These are phyloP conservation scores for Glonium stellatum DNA, from an alignment of 495 filamentous ascomycete species.

Conservation along the genomic window DNA sequence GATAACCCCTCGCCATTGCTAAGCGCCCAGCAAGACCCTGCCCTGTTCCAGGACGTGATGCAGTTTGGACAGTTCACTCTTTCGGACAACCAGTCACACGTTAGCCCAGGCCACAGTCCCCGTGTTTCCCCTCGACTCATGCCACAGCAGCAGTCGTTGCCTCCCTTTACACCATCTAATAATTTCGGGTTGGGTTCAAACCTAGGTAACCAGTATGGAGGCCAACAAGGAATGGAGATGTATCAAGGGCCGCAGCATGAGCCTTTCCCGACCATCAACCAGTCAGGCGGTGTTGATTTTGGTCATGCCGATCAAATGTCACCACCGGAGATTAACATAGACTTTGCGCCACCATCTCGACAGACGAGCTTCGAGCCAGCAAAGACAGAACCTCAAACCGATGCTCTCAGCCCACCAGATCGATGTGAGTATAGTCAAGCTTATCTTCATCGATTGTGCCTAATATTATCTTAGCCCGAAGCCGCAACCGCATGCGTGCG, in stretches of 20 bases:
- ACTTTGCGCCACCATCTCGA: constrained; percentile 70
- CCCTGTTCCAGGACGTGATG: constrained; percentile 68
- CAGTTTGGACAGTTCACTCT: constrained; percentile 76
- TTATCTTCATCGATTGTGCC: background rate
- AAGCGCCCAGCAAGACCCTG: constrained; percentile 59
- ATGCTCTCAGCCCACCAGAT: constrained; percentile 78
- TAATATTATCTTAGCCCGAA: constrained; percentile 23
- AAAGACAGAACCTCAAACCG: constrained; percentile 47
- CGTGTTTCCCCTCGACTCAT: constrained; percentile 76
- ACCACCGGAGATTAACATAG: constrained; percentile 85
- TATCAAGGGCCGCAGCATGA: constrained; percentile 49
- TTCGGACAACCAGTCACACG: constrained; percentile 57
- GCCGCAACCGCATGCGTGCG: constrained; percentile 38
- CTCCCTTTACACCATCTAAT: constrained; percentile 31
- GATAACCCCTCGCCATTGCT: constrained; percentile 79
- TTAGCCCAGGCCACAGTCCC: constrained; percentile 77
- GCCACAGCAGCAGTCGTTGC: constrained; percentile 53
- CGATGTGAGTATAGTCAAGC: constrained; percentile 36
- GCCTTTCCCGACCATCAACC: constrained; percentile 49
- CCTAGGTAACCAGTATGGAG: constrained; percentile 44
- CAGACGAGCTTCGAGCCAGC: constrained; percentile 63
- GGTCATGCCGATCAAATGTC: constrained; percentile 68
- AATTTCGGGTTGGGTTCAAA: constrained; percentile 45
- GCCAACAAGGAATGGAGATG: constrained; percentile 45
- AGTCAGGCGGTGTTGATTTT: constrained; percentile 47